Percentiles rank a stretch among this genome's conserved stretches.
phyloP scores from a whole-genome alignment of 2,329 filamentous ascomycete genomes.

The Diaporthe sp. region DNA sequence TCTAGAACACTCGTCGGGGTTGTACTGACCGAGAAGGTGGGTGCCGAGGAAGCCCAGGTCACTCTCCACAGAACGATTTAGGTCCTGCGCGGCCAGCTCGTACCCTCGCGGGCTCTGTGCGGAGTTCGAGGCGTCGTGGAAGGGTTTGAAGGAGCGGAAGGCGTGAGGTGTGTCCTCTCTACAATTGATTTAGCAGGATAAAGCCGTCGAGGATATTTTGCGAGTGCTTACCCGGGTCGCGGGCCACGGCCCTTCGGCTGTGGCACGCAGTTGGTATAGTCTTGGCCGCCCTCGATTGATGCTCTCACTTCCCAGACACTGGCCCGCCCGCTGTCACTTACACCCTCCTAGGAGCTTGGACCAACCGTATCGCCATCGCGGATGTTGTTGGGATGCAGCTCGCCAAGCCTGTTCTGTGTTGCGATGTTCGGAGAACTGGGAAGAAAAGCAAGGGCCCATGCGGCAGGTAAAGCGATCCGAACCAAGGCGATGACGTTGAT shows the following conservation, averaged over 20 bases:
- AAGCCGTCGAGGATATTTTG: too few species aligned
- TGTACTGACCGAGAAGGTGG: slow-evolving; percentile 1
- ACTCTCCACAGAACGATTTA: not conserved
- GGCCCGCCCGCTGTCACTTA: not conserved
- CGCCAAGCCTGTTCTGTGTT: not conserved
- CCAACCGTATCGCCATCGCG: too few species aligned
- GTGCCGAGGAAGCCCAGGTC: not conserved
- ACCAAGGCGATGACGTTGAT: not conserved
- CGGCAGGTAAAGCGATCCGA: not conserved
- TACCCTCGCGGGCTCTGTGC: not conserved
- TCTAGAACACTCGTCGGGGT: slow-evolving; percentile 10
- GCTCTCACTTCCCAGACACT: not conserved
- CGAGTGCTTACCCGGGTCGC: not conserved
- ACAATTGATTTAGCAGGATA: not conserved
- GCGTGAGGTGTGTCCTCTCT: not conserved
- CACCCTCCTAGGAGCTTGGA: not conserved
- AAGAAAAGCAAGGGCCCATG: not conserved
- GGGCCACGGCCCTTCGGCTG: not conserved
- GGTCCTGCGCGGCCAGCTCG: not conserved
- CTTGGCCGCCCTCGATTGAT: not conserved
- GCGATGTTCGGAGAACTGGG: not conserved
- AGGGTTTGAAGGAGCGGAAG: not conserved
- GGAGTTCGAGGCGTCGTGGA: not conserved
- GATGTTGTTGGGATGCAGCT: not conserved
- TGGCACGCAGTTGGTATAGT: not conserved